Evolutionary conservation across 192 early-diverging fungal species (phyloP).

Genomic region (Cladochytrium replicatum): DNA sequence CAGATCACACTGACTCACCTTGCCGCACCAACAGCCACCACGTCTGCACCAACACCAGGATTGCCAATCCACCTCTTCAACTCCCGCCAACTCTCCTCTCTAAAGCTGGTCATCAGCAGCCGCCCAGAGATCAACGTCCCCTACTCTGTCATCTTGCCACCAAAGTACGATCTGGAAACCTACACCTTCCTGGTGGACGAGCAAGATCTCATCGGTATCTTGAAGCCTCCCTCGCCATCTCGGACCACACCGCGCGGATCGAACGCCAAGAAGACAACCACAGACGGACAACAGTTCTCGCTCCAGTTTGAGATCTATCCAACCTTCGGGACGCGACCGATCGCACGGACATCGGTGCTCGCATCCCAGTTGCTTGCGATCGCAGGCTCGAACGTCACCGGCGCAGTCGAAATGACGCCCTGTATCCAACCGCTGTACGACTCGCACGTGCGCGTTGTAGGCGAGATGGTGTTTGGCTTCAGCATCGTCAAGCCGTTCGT

Average conservation of each 20-base stretch:
- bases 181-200: slow-evolving; percentile 80
- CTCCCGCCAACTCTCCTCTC: slow-evolving; percentile 45
- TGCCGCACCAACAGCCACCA: slow-evolving; percentile 10
- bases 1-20: slow-evolving; percentile 49
- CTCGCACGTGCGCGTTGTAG: slow-evolving; percentile 81
- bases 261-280: no score
- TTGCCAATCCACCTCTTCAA: slow-evolving; percentile 20
- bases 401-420: slow-evolving; percentile 10
- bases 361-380: slow-evolving; percentile 49
- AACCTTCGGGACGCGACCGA: slow-evolving; percentile 90
- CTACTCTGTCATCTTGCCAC: slow-evolving; percentile 81
- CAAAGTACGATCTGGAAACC: slow-evolving; percentile 68
- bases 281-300: slow-evolving; percentile 59
- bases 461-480: slow-evolving; percentile 76
- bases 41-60: slow-evolving; percentile 3
- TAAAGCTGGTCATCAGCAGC: slow-evolving; percentile 79
- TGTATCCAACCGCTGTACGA: slow-evolving; percentile 74
- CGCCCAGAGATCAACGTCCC: slow-evolving; percentile 84
- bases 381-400: slow-evolving; percentile 11
- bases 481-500: slow-evolving; percentile 78
- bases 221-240: no score
- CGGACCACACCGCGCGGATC: no score
- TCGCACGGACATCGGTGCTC: slow-evolving; percentile 78
- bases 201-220: slow-evolving; percentile 2
- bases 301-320: slow-evolving; percentile 94